Evolutionary conservation across 176 grass and related monocot species (phyloP).

Genomic region (Lolium rigidum): DNA sequence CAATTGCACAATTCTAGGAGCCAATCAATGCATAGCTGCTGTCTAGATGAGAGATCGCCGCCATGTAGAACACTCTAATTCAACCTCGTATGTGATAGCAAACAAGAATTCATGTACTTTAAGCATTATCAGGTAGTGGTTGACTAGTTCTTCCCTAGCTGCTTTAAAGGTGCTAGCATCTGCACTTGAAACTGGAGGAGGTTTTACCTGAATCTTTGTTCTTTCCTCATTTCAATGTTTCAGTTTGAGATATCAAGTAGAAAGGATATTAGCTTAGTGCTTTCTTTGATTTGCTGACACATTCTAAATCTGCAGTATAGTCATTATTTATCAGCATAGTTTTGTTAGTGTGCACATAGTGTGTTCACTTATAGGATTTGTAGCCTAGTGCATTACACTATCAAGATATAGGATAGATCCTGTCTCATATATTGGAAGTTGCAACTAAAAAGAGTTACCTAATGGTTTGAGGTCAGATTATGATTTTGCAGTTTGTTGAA

Average conservation of each 20-base stretch:
- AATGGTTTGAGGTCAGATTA: not conserved
- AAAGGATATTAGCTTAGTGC: not conserved
- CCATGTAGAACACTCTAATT: not conserved
- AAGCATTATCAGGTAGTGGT: not conserved
- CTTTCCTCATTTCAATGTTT: not conserved
- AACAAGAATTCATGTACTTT: not conserved
- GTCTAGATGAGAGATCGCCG: not conserved
- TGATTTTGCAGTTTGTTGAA: conserved; percentile 12
- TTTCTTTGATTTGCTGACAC: conserved; percentile 12
- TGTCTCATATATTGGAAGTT: not conserved
- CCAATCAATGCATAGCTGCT: not conserved
- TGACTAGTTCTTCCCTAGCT: not conserved
- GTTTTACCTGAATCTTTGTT: not conserved
- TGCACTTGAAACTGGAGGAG: not conserved
- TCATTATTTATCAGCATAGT: not conserved
- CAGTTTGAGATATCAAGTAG: not conserved
- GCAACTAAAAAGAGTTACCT: conserved; percentile 16
- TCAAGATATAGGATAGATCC: not conserved
- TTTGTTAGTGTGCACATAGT: not conserved
- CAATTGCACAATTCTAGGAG: not conserved
- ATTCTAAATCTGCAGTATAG: not conserved
- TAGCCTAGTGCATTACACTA: conserved; percentile 6
- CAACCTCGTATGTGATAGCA: not conserved
- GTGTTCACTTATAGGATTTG: conserved; percentile 4
- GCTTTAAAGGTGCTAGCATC: not conserved